Evolutionary conservation across 2,329 filamentous ascomycete genomes (phyloP).

Genomic region (Ophiostoma australiae): DNA sequence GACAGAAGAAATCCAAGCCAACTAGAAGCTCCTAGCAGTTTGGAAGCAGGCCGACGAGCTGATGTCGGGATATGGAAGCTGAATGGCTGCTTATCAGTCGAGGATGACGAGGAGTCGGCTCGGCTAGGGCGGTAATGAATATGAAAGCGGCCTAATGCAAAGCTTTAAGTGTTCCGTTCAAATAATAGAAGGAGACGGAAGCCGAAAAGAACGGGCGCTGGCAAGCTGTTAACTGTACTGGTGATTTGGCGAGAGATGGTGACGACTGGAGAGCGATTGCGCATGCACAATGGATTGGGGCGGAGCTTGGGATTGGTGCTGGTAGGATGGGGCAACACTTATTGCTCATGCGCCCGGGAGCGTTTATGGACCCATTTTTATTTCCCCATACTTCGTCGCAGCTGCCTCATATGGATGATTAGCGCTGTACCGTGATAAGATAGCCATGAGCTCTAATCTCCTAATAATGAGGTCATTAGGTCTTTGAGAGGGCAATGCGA

Average conservation of each 20-base stretch:
- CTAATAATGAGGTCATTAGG: not conserved
- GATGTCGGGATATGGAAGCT: not conserved
- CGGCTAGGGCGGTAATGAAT: not conserved
- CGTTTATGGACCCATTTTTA: not conserved
- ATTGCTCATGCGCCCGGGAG: not conserved
- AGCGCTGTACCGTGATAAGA: conserved; percentile 1
- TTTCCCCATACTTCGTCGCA: conserved; percentile 10
- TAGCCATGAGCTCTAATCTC: not conserved
- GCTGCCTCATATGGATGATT: conserved; percentile 12
- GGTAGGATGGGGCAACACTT: conserved; percentile 5
- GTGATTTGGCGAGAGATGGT: not conserved
- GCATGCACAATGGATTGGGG: not conserved
- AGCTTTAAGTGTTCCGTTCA: not conserved
- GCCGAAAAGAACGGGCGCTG: not conserved
- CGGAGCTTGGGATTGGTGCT: conserved; percentile 12
- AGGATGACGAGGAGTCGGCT: not conserved
- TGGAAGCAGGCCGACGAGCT: not conserved
- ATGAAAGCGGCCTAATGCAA: not conserved
- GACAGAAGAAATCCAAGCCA: not conserved
- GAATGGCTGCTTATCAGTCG: not conserved
- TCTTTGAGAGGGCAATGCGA: not conserved
- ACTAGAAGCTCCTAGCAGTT: not conserved
- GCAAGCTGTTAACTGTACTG: not conserved
- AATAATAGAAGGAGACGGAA: not conserved
- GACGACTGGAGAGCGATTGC: conserved; percentile 6